phyloP scores from a whole-genome alignment of 2,329 filamentous ascomycete genomes.

The Botryotinia narcissicola region DNA sequence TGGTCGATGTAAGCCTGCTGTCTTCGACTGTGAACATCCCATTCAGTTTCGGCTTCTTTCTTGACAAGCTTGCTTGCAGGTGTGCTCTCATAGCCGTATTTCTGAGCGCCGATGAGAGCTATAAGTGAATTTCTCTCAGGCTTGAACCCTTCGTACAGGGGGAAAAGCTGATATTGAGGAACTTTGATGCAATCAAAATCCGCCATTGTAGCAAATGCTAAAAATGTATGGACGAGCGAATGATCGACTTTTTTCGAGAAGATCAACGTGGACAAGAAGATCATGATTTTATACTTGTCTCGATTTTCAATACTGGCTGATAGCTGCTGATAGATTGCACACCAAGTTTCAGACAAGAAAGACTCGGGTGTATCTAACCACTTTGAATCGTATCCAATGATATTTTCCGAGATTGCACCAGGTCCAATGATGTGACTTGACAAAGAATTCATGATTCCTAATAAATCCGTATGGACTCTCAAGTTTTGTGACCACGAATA shows the following conservation, averaged over 20 bases:
- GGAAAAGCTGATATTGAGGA: neutral
- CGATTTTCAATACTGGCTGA: slow-evolving; percentile 1
- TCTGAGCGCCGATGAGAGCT: slow-evolving; percentile 2
- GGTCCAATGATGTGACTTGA: slow-evolving; percentile 4
- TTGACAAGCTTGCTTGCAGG: slow-evolving; percentile 19
- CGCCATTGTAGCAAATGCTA: slow-evolving; percentile 36
- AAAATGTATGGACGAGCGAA: slow-evolving; percentile 35
- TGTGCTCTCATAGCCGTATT: slow-evolving; percentile 13
- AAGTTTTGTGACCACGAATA: slow-evolving; percentile 27
- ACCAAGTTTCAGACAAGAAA: slow-evolving; percentile 31
- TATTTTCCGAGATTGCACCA: neutral
- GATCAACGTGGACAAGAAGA: slow-evolving; percentile 34
- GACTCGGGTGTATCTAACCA: slow-evolving; percentile 24
- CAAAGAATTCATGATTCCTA: slow-evolving; percentile 30
- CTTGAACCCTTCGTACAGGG: slow-evolving; percentile 24
- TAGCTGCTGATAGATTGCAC: slow-evolving; percentile 29
- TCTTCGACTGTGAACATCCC: neutral
- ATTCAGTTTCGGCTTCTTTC: neutral
- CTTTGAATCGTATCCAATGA: slow-evolving; percentile 25
- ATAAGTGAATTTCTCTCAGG: neutral
- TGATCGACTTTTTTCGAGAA: slow-evolving; percentile 30
- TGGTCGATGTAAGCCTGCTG: neutral
- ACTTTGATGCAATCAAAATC: slow-evolving; percentile 19
- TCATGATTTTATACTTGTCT: slow-evolving; percentile 36
- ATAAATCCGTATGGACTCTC: slow-evolving; percentile 22